Evolutionary conservation across 352 stramenopile genomes (phyloP), one percentile per base, ranked within the genome.

Genomic region (Phytophthora kernoviae): DNA sequence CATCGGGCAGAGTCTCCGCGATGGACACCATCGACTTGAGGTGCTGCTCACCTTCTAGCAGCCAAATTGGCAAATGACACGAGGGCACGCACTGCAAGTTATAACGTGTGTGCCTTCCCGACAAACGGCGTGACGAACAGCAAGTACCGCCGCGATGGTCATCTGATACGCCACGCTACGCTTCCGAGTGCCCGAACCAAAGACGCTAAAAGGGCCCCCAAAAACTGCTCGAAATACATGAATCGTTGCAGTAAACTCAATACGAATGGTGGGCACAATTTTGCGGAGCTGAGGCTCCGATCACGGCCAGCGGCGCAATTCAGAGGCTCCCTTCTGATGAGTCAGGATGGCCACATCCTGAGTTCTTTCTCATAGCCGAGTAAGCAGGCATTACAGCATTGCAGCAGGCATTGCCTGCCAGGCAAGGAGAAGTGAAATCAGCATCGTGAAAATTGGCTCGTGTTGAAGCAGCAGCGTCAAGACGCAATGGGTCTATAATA

Each of bases 111-210:
- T 30, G 46, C 15, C 37, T 26, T 56, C 51, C 52, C 41, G 43
- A 57, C 21, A 14, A 18, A 41, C 22, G 18, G 34, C 54, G 22
- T 69, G 61, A 69, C 60, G 54, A 69, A 69, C 61, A 58, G 21
- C 39, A 20, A 15, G 41, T 64, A 43, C 37, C 37, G 18, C 37
- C 15, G 37, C n/a, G 37, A 21, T 43, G 37, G 14, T 39, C 33
- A 39, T 39, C 33, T 39, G 33, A 39, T 39, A 17, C 24, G 24
- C 24, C 33, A 39, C 33, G 33, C 33, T n/a, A 39, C 33, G 33
- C 33, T 39, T 12, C 33, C 10, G n/a, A 17, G 33, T n/a, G 33
- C 9, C 11, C 10, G 14, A 30, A 30, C 3, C 24, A 30, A 30
- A n/a, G n/a, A n/a, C n/a, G n/a, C 11, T 34, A 34, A 34, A 34